Evolutionary conservation across 139 green algal species (phyloP).

Genomic region (Diplosphaera chodatii): DNA sequence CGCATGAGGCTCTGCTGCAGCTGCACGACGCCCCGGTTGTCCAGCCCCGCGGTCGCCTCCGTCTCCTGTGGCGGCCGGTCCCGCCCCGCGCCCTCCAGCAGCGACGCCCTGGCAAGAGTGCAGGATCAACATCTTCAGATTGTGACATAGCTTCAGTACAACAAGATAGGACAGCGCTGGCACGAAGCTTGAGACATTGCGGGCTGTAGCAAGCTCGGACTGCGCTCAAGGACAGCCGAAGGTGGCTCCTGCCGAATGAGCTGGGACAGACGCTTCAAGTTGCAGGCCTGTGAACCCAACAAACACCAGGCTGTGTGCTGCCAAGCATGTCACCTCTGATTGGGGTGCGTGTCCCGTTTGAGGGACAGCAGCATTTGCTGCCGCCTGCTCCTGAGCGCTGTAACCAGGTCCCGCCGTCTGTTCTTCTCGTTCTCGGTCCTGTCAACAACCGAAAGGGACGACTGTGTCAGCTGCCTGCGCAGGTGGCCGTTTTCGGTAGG

Average conservation of each 20-base stretch:
- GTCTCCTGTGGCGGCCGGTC: constrained; percentile 39
- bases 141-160: too few relatives aligned
- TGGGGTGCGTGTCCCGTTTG: constrained; percentile 35
- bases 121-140: too few relatives aligned
- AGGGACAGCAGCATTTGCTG: constrained; percentile 71
- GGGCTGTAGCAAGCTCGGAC: too few relatives aligned
- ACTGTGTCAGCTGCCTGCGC: too few relatives aligned
- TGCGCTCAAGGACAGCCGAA: too few relatives aligned
- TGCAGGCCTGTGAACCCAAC: too few relatives aligned
- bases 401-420: constrained; percentile 63
- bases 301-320: neutral
- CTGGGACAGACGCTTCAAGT: too few relatives aligned
- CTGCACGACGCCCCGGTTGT: constrained; percentile 50
- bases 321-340: constrained; percentile 26
- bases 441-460: too few relatives aligned
- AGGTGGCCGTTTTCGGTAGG: too few relatives aligned
- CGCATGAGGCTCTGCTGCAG: constrained; percentile 70
- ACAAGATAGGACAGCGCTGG: too few relatives aligned
- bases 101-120: constrained; percentile 8
- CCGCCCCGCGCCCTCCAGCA: constrained; percentile 21
- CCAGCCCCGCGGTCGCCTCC: constrained; percentile 53
- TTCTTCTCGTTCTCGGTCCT: constrained; percentile 82
- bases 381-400: constrained; percentile 51
- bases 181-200: too few relatives aligned
- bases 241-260: too few relatives aligned